A percentile compares a stretch with the other conserved stretches of the same genome.
Conservation (phyloP, 441 rosid species). For the Dalechampia spathulata region DNA sequence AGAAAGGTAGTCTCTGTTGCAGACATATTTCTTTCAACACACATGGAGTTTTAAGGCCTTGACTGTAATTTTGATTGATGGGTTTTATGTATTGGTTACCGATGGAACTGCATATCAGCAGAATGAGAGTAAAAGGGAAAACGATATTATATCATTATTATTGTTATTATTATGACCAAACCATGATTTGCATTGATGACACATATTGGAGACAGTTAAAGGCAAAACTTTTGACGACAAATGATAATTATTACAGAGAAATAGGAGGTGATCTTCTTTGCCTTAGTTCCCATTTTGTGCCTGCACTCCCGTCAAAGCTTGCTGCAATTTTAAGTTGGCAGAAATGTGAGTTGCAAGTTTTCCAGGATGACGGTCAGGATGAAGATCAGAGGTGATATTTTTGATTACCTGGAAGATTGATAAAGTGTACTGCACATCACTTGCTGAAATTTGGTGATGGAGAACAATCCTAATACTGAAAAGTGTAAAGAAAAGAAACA, state of each 20-base stretch:
- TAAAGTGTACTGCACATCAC: slow-evolving; percentile 60
- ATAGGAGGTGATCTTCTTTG: neutral
- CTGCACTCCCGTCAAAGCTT: slow-evolving; percentile 26
- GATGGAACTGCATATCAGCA: too few relatives aligned
- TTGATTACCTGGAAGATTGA: slow-evolving; percentile 59
- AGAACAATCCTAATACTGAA: slow-evolving; percentile 75
- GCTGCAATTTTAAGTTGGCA: slow-evolving; percentile 28
- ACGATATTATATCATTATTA: too few relatives aligned
- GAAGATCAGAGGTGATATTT: neutral
- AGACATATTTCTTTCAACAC: too few relatives aligned
- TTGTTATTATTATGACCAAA: too few relatives aligned
- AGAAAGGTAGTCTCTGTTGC: too few relatives aligned
- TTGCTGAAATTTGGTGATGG: slow-evolving; percentile 77
- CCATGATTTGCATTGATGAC: too few relatives aligned
- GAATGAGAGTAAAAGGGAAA: too few relatives aligned
- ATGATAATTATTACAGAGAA: neutral
- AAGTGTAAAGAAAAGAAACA: neutral
- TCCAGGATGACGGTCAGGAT: neutral
- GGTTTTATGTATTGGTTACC: too few relatives aligned
- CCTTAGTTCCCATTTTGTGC: slow-evolving; percentile 27
- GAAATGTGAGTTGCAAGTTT: neutral
- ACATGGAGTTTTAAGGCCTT: too few relatives aligned
- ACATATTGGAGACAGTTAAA: too few relatives aligned
- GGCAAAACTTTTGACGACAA: too few relatives aligned
- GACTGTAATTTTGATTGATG: too few relatives aligned